Evolutionary conservation across 805 yeast genomes (phyloP), one percentile per base, ranked within the genome.

Genomic region (Wickerhamomyces pijperi): DNA sequence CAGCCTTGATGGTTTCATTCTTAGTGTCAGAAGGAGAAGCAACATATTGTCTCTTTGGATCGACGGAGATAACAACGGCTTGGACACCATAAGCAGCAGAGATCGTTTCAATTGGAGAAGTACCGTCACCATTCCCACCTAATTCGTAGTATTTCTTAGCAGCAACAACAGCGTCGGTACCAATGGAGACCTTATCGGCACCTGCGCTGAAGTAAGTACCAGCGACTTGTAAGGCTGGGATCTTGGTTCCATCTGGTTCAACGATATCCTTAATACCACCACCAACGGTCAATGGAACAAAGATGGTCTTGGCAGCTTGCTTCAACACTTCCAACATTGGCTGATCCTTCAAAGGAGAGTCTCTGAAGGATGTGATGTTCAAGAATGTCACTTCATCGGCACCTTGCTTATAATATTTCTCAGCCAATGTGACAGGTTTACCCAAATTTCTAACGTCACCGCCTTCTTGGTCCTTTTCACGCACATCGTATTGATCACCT

Each of bases 11-110:
- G 1, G 80, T 68, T 46, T 74, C 69, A 66, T 82, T 84, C 16
- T 61, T 61, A 12, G 83, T 76, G 16, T 70, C 75, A 2, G 54
- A 39, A 3, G 94, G 92, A 15, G 68, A 62, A 6, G 51, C n/a
- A 3, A 90, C 79, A 53, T 85, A 92, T 18, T 73, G 81, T 46
- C 95, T 72, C 53, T 84, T 92, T 29, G 99, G 98, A 59, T 92
- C 99, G n/a, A 92, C 95, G 0, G 97, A 88, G 13, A 92, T 88
- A 5, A 92, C 97, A 6, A 92, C 99, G 0, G 98, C 98, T 61
- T 92, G 99, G 17, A 76, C 82, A 41, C 99, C 99, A 59, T 90
- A 92, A 0, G 94, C 83, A 32, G 73, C 71, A 1, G 97, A 85
- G 20, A 92, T 92, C 0, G 94, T 81, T 61, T 92, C 99, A 48